Conservation (phyloP, 345 rosid genomes). For the Kandelia obovata region DNA sequence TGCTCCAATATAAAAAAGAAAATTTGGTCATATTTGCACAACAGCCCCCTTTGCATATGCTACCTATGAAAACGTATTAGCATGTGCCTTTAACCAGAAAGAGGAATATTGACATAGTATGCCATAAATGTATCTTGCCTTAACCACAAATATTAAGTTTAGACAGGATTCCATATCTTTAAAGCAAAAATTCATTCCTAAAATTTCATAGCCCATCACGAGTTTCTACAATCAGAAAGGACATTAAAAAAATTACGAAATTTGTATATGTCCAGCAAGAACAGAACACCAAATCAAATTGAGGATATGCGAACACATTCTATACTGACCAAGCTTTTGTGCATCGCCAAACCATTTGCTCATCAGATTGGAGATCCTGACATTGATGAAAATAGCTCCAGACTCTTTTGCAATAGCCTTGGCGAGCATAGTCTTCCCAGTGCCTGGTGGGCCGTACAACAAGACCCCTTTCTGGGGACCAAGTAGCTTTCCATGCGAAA, state of each 20-base stretch:
- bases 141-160: neutral
- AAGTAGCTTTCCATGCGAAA: constrained; percentile 86
- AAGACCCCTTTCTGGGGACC: constrained; percentile 94
- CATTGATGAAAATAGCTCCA: constrained; percentile 93
- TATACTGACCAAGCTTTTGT: constrained; percentile 84
- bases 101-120: too few species aligned
- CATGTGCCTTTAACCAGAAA: too few species aligned
- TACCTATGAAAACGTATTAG: too few species aligned
- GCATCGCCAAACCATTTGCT: constrained; percentile 99
- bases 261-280: too few species aligned
- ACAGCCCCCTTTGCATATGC: too few species aligned
- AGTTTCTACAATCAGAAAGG: neutral
- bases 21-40: too few species aligned
- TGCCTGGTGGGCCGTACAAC: constrained; percentile 94
- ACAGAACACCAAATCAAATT: neutral
- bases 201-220: neutral
- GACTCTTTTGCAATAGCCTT: constrained; percentile 97
- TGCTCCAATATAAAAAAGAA: too few species aligned
- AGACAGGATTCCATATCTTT: neutral
- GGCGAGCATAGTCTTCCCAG: constrained; percentile 99
- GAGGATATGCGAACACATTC: neutral
- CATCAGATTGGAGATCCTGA: constrained; percentile 85
- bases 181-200: neutral
- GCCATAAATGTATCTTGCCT: neutral
- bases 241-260: too few species aligned